Percentiles rank a stretch among this genome's conserved stretches.
phyloP scores from a whole-genome alignment of 2,329 filamentous ascomycete genomes.

The Hypoxylon rubiginosum region DNA sequence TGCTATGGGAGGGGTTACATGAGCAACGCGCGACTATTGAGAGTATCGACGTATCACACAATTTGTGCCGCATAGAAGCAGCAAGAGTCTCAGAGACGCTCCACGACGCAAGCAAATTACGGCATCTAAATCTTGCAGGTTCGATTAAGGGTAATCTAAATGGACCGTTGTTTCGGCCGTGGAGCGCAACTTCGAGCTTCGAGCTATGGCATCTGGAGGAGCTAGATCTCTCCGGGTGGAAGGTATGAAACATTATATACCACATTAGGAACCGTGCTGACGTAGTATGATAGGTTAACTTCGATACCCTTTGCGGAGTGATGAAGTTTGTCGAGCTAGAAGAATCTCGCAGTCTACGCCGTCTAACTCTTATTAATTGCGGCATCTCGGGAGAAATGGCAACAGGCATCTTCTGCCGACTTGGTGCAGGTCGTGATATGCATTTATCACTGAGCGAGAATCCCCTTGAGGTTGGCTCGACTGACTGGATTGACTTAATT shows the following conservation, averaged over 20 bases:
- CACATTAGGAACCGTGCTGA: slow-evolving; percentile 23
- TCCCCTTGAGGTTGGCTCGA: slow-evolving; percentile 66
- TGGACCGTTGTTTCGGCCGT: slow-evolving; percentile 61
- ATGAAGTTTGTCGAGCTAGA: slow-evolving; percentile 60
- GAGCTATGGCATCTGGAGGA: slow-evolving; percentile 63
- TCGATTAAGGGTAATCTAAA: slow-evolving; percentile 63
- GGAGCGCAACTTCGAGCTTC: slow-evolving; percentile 54
- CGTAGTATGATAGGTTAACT: slow-evolving; percentile 58
- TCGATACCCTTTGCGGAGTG: slow-evolving; percentile 62
- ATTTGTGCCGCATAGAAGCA: slow-evolving; percentile 65
- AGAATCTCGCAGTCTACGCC: slow-evolving; percentile 58
- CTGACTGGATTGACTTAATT: slow-evolving; percentile 64
- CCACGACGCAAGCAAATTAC: slow-evolving; percentile 59
- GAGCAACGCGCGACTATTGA: slow-evolving; percentile 62
- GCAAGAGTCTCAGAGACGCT: slow-evolving; percentile 61
- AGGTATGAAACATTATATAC: slow-evolving; percentile 53
- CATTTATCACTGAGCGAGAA: slow-evolving; percentile 66
- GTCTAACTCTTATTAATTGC: slow-evolving; percentile 65
- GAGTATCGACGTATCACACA: slow-evolving; percentile 66
- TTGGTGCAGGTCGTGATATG: slow-evolving; percentile 63
- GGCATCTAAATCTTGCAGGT: slow-evolving; percentile 64
- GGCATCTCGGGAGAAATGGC: slow-evolving; percentile 65
- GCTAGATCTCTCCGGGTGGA: slow-evolving; percentile 67
- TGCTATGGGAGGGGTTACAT: slow-evolving; percentile 63
- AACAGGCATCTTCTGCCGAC: slow-evolving; percentile 64